phyloP scores from a whole-genome alignment of 23 red algal genomes.

The Cyanidium caldarium region DNA sequence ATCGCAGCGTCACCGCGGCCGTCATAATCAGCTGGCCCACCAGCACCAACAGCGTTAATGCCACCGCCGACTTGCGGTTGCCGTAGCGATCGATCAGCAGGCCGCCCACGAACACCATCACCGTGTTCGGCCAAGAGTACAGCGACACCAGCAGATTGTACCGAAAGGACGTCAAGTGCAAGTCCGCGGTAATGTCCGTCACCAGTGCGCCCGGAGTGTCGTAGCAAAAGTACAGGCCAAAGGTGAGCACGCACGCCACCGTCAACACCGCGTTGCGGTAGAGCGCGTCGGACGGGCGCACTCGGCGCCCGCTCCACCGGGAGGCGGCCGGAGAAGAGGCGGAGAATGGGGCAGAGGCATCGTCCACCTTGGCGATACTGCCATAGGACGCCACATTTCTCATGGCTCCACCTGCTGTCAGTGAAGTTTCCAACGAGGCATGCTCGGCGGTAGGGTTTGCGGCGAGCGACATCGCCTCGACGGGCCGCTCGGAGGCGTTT shows the following conservation, averaged over 20 bases:
- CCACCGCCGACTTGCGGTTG: not conserved
- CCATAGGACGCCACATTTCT: no score
- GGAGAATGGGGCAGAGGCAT: no score
- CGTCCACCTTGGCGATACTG: no score
- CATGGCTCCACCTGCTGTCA: no score
- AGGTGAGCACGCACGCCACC: conserved; percentile 12
- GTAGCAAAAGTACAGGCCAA: conserved; percentile 27
- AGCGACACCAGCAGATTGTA: conserved; percentile 18
- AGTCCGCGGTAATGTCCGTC: not conserved
- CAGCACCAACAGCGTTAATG: not conserved
- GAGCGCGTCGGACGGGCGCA: no score
- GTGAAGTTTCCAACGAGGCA: no score
- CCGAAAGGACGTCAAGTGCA: conserved; percentile 5
- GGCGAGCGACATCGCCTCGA: no score
- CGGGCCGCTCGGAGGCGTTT: no score
- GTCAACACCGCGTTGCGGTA: no score
- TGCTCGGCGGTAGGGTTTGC: no score
- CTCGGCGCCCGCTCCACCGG: no score
- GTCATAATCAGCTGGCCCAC: conserved; percentile 19
- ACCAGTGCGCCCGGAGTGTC: conserved; percentile 21
- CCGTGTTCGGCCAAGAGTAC: conserved; percentile 22
- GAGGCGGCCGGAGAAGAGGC: no score
- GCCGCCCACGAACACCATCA: conserved; percentile 23
- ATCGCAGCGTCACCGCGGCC: not conserved
- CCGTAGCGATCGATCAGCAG: conserved; percentile 17